These are phyloP conservation scores for Saitozyma podzolica DNA, from an alignment of 768 basidiomycete species.

Conservation along the genomic window DNA sequence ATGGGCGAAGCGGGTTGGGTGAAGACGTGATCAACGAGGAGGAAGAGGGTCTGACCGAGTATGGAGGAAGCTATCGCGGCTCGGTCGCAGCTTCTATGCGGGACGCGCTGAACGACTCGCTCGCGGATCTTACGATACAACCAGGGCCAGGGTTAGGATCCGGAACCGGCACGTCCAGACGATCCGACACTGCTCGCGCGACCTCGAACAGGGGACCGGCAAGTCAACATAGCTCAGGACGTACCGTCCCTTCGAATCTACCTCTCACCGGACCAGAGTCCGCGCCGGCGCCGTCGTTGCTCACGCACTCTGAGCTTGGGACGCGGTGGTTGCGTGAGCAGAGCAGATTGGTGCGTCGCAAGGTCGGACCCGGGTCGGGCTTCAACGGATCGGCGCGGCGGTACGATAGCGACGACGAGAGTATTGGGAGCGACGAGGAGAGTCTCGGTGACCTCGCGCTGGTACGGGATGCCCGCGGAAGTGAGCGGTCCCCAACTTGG, in stretches of 20 bases:
- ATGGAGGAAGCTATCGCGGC: not conserved
- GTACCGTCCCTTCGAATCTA: no score
- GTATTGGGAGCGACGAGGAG: slow-evolving; percentile 34
- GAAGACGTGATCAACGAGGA: not conserved
- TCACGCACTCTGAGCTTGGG: slow-evolving; percentile 60
- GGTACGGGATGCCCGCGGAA: slow-evolving; percentile 42
- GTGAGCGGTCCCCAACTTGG: slow-evolving; percentile 23
- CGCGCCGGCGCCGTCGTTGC: slow-evolving; percentile 24
- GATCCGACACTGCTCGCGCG: no score
- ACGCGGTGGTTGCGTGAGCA: slow-evolving; percentile 82
- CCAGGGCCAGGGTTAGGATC: no score
- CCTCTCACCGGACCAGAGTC: slow-evolving; percentile 27
- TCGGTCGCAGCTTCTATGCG: no score
- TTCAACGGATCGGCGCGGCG: not conserved
- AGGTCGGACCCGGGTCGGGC: slow-evolving; percentile 38
- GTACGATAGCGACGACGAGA: slow-evolving; percentile 35
- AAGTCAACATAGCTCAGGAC: no score
- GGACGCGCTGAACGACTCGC: no score
- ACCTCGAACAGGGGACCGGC: no score
- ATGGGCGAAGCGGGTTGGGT: not conserved
- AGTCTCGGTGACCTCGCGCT: slow-evolving; percentile 35
- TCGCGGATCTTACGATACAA: no score
- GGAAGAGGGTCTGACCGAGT: not conserved
- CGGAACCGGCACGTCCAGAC: no score
- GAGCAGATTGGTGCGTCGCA: slow-evolving; percentile 65